Evolutionary conservation across 108 stramenopile species (phyloP).

Genomic region (Cyclotella baltica): DNA sequence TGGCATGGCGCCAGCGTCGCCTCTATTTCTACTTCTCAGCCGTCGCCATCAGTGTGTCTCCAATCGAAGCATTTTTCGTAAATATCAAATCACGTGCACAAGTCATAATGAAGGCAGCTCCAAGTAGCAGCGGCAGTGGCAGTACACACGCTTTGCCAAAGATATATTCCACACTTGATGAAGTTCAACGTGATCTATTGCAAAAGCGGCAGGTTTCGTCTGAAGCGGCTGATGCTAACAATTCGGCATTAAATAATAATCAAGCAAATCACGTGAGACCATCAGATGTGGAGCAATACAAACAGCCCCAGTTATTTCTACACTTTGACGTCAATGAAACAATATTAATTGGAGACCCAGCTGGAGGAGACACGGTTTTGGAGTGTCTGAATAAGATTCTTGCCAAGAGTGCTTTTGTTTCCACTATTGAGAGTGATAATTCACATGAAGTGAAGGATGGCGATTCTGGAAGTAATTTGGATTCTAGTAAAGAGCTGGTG

Average conservation of each 20-base stretch:
- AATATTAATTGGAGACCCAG: constrained; percentile 82
- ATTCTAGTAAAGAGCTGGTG: background rate
- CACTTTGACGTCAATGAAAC: constrained; percentile 79
- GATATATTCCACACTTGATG: constrained; percentile 6
- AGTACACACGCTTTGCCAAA: background rate
- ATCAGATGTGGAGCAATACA: background rate
- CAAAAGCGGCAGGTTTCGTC: background rate
- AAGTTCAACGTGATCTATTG: background rate
- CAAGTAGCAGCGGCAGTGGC: too few relatives aligned
- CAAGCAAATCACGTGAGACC: background rate
- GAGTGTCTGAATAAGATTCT: constrained; percentile 82
- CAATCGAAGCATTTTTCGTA: too few relatives aligned
- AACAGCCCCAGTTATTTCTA: constrained; percentile 3
- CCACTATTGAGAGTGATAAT: constrained; percentile 19
- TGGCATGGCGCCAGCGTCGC: too few relatives aligned
- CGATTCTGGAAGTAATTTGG: constrained; percentile 2
- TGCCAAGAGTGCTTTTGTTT: constrained; percentile 88
- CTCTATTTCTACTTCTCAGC: too few relatives aligned
- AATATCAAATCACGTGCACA: background rate
- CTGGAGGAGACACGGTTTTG: constrained; percentile 77
- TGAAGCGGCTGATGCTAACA: background rate
- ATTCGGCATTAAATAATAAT: background rate
- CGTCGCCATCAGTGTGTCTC: too few relatives aligned
- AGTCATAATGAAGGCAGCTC: background rate
- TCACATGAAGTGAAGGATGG: constrained; percentile 12